A percentile compares a stretch with the other conserved stretches of the same genome.
phyloP scores from a whole-genome alignment of 345 rosid species.

The Passiflora organensis region DNA sequence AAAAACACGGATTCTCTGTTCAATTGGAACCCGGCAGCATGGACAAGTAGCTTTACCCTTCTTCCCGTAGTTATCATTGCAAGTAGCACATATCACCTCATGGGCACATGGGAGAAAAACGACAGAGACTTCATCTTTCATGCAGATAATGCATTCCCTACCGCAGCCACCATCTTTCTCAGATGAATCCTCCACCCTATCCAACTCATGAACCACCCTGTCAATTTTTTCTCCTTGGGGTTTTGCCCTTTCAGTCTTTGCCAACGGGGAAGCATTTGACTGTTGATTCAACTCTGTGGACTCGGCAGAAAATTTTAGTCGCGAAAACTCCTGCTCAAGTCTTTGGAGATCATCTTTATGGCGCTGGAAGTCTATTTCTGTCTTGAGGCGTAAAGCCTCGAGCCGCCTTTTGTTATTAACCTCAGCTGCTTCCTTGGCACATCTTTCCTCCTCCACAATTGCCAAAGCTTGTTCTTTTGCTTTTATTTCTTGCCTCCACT shows the following conservation, averaged over 20 bases:
- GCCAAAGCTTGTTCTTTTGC: conserved; percentile 48
- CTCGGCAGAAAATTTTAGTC: conserved; percentile 50
- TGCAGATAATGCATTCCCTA: conserved; percentile 67
- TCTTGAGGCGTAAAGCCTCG: conserved; percentile 64
- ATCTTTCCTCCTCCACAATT: conserved; percentile 55
- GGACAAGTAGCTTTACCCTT: conserved; percentile 68
- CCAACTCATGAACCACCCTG: conserved; percentile 51
- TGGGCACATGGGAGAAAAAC: conserved; percentile 84
- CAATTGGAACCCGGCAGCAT: conserved; percentile 54
- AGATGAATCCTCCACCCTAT: conserved; percentile 48
- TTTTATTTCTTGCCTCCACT: conserved; percentile 60
- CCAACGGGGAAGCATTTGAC: conserved; percentile 28
- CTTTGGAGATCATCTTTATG: conserved; percentile 70
- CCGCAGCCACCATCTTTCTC: conserved; percentile 37
- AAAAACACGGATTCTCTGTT: conserved; percentile 64
- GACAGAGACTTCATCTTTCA: conserved; percentile 64
- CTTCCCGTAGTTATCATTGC: conserved; percentile 58
- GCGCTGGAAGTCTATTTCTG: conserved; percentile 71
- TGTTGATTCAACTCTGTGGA: conserved; percentile 34
- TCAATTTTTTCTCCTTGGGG: conserved; percentile 47
- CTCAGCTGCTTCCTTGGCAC: conserved; percentile 58
- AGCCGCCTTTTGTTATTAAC: conserved; percentile 57
- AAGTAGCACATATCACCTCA: conserved; percentile 61
- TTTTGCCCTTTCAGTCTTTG: conserved; percentile 39
- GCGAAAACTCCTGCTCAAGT: conserved; percentile 75